Evolutionary conservation across 257 asterid species (phyloP).

Genomic region (Linaria vulgaris): DNA sequence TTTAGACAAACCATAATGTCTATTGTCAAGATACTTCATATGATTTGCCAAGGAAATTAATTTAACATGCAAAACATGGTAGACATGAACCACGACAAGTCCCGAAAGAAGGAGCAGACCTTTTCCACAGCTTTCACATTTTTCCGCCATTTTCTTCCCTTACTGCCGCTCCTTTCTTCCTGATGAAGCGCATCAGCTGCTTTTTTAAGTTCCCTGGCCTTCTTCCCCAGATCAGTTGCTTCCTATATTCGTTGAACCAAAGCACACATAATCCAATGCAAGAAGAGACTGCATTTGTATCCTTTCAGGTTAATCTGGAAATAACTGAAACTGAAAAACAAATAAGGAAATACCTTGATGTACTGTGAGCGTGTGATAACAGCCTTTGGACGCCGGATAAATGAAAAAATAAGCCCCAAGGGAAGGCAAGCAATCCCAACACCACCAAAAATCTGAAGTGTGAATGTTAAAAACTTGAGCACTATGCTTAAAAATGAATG

Average conservation of each 20-base stretch:
- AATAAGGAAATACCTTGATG: conserved; percentile 66
- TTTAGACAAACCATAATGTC: conserved; percentile 7
- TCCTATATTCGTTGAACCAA: conserved; percentile 51
- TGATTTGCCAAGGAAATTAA: conserved; percentile 6
- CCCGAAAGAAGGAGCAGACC: conserved; percentile 38
- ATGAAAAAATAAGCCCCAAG: conserved; percentile 87
- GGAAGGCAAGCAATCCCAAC: conserved; percentile 99
- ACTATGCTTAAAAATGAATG: conserved; percentile 18
- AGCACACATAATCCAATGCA: conserved; percentile 16
- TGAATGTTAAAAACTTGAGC: conserved; percentile 26
- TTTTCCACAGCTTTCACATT: conserved; percentile 93
- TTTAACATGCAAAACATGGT: conserved; percentile 17
- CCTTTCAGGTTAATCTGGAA: conserved; percentile 5
- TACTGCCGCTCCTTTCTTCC: conserved; percentile 86
- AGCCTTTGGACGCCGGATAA: conserved; percentile 97
- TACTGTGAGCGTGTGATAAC: conserved; percentile 98
- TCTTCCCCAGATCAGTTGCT: conserved; percentile 94
- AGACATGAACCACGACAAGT: conserved; percentile 7
- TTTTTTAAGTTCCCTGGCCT: conserved; percentile 86
- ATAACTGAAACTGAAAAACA: background rate
- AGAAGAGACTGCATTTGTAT: conserved; percentile 8
- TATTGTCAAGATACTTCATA: conserved; percentile 12
- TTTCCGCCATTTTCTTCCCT: conserved; percentile 99
- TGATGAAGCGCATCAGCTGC: conserved; percentile 97
- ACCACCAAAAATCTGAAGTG: conserved; percentile 90